Base-by-base conservation (phyloP, 2,329 filamentous ascomycete species). In the Exophiala lecanii-corni region DNA sequence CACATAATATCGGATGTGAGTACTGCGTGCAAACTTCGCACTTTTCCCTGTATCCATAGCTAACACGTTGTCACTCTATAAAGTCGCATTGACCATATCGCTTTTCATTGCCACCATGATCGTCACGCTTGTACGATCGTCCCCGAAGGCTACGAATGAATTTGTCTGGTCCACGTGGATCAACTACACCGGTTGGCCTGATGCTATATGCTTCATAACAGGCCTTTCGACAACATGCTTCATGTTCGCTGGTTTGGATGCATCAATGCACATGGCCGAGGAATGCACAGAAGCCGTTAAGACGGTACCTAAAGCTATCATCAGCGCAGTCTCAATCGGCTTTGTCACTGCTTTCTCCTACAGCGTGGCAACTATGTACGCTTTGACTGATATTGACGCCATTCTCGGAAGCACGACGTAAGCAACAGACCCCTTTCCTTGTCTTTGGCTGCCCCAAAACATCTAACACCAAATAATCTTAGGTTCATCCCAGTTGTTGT, bases 401-500 rank as follows among this genome's bases (percentile, higher is more conserved):
- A 21, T 47, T 5, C 4, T 47, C 33, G 15, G 9, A 10, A 31
- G n/a, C 10, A 5, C 23, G 4, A 74, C 13, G 39, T 41, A 34
- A 63, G 61, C n/a, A n/a, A n/a, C n/a, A n/a, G n/a, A n/a, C n/a
- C n/a, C n/a, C 23, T 12, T 26, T 26, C 12, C 23, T 6, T 7
- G 7, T 26, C 12, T 26, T 26, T 26, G 23, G 23, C 23, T 7
- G 23, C 23, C 6, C 60, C 40, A 64, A 74, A 39, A 57, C 65
- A 37, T 71, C 73, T 61, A 26, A 26, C 70, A 74, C 56, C 74
- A 73, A 58, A 68, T 65, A 45, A 63, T 73, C 23, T 61, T 56
- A 16, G 30, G 48, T 30, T 28, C 48, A 9, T 45, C 59, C 32
- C 53, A 12, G 51, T 47, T 33, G 36, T 44, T 12, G 36, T 54